Evolutionary conservation across 2,329 filamentous ascomycete genomes (phyloP).

Genomic region (Chrysosporium keratinophilum): DNA sequence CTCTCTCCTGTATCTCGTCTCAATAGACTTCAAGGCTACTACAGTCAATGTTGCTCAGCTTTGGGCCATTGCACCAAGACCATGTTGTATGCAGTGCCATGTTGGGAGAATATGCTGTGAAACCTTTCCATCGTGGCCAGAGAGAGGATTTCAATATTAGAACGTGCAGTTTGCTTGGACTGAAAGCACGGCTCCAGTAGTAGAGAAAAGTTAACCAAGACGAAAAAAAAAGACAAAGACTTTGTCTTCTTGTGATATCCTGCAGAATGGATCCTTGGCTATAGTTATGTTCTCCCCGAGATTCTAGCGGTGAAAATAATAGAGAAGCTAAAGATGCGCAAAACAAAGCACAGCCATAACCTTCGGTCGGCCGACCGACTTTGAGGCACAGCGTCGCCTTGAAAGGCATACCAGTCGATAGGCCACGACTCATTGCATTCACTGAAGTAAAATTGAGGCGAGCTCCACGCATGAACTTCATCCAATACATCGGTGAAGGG

Average conservation of each 20-base stretch:
- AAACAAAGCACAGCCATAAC: background rate
- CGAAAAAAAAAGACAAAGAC: slow-evolving; percentile 7
- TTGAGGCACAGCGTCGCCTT: background rate
- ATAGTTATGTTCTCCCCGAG: background rate
- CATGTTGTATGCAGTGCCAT: background rate
- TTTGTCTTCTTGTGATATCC: slow-evolving; percentile 8
- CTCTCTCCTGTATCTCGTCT: background rate
- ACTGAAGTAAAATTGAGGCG: background rate
- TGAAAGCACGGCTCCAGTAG: background rate
- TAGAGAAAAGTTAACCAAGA: background rate
- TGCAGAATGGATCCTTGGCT: slow-evolving; percentile 1
- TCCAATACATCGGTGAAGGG: background rate
- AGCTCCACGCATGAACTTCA: background rate
- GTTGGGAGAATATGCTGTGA: background rate
- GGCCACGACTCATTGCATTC: background rate
- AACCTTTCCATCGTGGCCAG: background rate
- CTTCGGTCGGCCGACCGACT: slow-evolving; percentile 5
- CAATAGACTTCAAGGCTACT: background rate
- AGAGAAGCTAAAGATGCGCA: background rate
- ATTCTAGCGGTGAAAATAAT: slow-evolving; percentile 1
- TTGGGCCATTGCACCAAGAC: background rate
- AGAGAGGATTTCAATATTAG: background rate
- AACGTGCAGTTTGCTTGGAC: background rate
- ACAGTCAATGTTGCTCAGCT: background rate
- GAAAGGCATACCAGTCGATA: no score